Evolutionary conservation across 1,139 yeast species (phyloP).

Genomic region (Meyerozyma guilliermondii): DNA sequence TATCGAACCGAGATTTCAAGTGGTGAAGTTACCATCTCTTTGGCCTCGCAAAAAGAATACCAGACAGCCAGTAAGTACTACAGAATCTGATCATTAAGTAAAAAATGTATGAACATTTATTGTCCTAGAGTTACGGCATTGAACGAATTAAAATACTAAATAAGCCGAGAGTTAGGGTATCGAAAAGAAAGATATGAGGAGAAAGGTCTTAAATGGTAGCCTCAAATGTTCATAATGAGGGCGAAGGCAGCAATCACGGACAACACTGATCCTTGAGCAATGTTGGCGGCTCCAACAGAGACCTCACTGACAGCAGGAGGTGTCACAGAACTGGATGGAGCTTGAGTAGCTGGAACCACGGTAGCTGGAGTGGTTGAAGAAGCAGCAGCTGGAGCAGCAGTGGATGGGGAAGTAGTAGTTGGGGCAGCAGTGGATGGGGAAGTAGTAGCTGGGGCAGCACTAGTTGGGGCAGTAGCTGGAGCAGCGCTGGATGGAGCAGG

Average conservation of each 20-base stretch:
- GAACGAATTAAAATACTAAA: background rate
- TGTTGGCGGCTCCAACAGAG: background rate
- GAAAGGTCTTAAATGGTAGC: background rate
- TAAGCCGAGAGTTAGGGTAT: background rate
- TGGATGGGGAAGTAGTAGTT: conserved; percentile 1
- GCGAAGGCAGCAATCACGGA: conserved; percentile 1
- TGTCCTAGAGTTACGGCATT: background rate
- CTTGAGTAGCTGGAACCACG: conserved; percentile 2
- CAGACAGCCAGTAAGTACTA: conserved; percentile 27
- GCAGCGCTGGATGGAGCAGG: conserved; percentile 5
- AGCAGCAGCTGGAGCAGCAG: conserved; percentile 7
- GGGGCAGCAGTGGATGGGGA: conserved; percentile 15
- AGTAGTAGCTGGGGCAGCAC: conserved; percentile 8
- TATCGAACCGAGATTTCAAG: conserved; percentile 89
- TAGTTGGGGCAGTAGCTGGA: conserved; percentile 12
- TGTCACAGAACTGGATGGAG: background rate
- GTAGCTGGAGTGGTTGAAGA: conserved; percentile 1
- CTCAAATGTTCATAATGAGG: background rate
- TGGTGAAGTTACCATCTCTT: conserved; percentile 74
- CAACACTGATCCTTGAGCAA: background rate
- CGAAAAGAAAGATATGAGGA: background rate
- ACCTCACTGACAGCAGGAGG: background rate
- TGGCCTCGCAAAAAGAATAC: conserved; percentile 89
- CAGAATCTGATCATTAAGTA: conserved; percentile 5
- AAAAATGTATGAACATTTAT: background rate